These are phyloP conservation scores for Tulasnella sp. DNA, from an alignment of 768 basidiomycete genomes.

Conservation along the genomic window DNA sequence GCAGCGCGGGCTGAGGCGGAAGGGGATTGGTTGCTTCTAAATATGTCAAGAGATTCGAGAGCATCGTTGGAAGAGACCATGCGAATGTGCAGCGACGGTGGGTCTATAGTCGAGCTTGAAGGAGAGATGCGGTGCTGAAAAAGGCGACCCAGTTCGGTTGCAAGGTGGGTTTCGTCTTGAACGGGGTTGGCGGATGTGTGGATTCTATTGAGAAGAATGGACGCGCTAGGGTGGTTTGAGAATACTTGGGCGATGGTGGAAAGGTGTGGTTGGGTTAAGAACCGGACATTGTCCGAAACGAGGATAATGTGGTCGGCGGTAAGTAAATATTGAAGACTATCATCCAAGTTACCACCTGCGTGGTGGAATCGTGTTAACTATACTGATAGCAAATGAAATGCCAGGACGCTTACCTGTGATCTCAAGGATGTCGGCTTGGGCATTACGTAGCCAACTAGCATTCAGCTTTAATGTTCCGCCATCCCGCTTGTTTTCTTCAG, in stretches of 20 bases:
- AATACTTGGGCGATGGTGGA: not conserved
- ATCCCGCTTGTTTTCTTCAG: not conserved
- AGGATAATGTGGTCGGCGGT: conserved; percentile 9
- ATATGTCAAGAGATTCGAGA: conserved; percentile 9
- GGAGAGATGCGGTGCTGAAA: too few species aligned
- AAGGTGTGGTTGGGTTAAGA: not conserved
- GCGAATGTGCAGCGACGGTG: not conserved
- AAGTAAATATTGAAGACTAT: not conserved
- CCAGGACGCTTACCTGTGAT: not conserved
- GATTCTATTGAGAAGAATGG: conserved; percentile 1
- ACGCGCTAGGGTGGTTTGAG: not conserved
- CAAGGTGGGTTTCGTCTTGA: conserved; percentile 7
- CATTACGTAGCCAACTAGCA: not conserved
- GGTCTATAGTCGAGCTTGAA: too few species aligned
- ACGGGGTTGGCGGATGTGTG: not conserved
- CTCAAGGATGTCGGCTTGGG: not conserved
- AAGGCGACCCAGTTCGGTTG: not conserved
- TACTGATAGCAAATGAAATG: not conserved
- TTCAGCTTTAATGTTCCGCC: not conserved
- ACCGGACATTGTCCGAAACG: conserved; percentile 11
- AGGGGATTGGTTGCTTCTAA: not conserved
- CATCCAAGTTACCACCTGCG: too few species aligned
- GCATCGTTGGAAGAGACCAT: conserved; percentile 7
- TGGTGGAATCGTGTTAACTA: not conserved
- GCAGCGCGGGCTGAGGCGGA: not conserved